Evolutionary conservation across 2,329 filamentous ascomycete species (phyloP).

Genomic region (Davidsoniella virescens): DNA sequence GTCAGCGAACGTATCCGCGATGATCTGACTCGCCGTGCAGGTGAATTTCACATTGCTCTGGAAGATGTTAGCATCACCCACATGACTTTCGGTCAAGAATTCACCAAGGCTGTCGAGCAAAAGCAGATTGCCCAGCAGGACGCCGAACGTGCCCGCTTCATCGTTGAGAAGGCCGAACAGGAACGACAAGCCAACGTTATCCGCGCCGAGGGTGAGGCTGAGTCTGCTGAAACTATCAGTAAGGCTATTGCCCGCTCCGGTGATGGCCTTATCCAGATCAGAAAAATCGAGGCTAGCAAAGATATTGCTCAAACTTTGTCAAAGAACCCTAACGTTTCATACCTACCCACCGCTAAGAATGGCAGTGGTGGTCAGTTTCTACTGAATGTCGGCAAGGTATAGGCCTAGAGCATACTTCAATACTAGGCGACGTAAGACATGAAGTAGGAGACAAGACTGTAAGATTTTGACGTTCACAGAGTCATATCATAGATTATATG

Average conservation of each 20-base stretch:
- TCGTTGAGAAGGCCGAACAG: conserved; percentile 97
- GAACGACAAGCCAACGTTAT: conserved; percentile 98
- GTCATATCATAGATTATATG: too few relatives aligned
- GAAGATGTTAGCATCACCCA: conserved; percentile 99
- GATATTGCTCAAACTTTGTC: conserved; percentile 88
- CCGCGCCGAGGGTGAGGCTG: conserved; percentile 90
- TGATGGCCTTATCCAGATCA: conserved; percentile 86
- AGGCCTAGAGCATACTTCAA: conserved; percentile 9
- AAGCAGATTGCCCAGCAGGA: conserved; percentile 99
- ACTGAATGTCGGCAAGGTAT: conserved; percentile 33
- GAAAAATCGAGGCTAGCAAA: conserved; percentile 90
- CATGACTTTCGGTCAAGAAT: conserved; percentile 99
- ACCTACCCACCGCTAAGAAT: conserved; percentile 66
- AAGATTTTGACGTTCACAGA: neutral
- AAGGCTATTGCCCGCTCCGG: conserved; percentile 86
- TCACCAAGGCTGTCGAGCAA: conserved; percentile 97
- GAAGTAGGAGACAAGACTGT: neutral
- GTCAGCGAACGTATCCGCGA: conserved; percentile 86
- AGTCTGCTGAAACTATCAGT: conserved; percentile 88
- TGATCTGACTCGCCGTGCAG: conserved; percentile 80
- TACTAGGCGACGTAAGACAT: neutral
- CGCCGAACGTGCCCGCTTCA: conserved; percentile 90
- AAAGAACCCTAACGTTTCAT: conserved; percentile 86
- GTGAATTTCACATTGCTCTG: conserved; percentile 97
- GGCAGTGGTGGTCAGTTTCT: conserved; percentile 33